A percentile compares a stretch with the other conserved stretches of the same genome.
These are phyloP conservation scores for Diplocarpon mali DNA, from an alignment of 2,329 filamentous ascomycete species.

Conservation along the genomic window DNA sequence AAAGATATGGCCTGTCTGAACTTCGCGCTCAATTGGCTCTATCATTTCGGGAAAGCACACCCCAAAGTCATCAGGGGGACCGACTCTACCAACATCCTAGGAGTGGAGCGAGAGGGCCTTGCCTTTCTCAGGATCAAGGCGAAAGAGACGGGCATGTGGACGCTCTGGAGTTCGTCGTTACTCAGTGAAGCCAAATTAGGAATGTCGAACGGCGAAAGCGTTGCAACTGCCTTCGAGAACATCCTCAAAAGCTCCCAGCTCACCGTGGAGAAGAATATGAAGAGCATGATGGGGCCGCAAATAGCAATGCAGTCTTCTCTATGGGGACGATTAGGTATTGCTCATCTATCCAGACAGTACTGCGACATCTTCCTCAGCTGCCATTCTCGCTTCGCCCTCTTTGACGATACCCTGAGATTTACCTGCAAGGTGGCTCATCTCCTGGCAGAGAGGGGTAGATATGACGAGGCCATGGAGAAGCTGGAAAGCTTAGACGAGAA, in stretches of 20 bases:
- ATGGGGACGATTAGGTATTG: slow-evolving; percentile 63
- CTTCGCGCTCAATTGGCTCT: slow-evolving; percentile 91
- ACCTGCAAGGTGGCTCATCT: slow-evolving; percentile 60
- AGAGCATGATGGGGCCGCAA: slow-evolving; percentile 61
- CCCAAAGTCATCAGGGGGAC: slow-evolving; percentile 61
- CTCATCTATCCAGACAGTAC: slow-evolving; percentile 43
- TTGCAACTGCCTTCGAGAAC: slow-evolving; percentile 57
- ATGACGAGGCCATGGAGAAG: slow-evolving; percentile 52
- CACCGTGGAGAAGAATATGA: slow-evolving; percentile 65
- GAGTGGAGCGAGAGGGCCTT: slow-evolving; percentile 69
- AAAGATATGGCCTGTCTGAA: slow-evolving; percentile 88
- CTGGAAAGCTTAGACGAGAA: slow-evolving; percentile 51
- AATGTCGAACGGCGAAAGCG: slow-evolving; percentile 58
- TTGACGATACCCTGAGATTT: slow-evolving; percentile 71
- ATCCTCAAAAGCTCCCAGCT: slow-evolving; percentile 76
- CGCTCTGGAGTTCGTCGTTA: slow-evolving; percentile 70
- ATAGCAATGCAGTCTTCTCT: slow-evolving; percentile 61
- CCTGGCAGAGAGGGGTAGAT: slow-evolving; percentile 55
- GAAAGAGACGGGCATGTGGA: slow-evolving; percentile 77
- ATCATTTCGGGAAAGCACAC: slow-evolving; percentile 83
- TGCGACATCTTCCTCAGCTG: slow-evolving; percentile 69
- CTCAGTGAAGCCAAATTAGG: slow-evolving; percentile 77
- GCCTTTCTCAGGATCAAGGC: slow-evolving; percentile 77
- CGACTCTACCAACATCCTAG: slow-evolving; percentile 62
- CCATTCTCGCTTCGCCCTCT: slow-evolving; percentile 49